Base-by-base conservation (phyloP, 495 filamentous ascomycete species). In the Annulohypoxylon bovei region DNA sequence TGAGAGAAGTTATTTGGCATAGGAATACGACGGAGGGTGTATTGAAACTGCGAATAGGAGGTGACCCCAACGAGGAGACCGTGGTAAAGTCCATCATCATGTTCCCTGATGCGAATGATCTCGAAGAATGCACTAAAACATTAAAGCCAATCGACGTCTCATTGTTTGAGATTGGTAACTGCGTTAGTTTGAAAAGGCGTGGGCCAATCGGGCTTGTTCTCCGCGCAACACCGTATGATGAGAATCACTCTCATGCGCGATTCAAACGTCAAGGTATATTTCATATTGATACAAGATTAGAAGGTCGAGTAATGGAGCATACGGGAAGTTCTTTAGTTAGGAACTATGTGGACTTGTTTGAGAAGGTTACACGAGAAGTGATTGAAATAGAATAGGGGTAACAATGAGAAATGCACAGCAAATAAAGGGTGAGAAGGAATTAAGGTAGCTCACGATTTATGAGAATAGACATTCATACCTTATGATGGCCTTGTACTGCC, bases 181-280 rank as follows among this genome's bases (percentile, higher is more conserved):
- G 56, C 16, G 18, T 32, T 23, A 39, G 27, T 9, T 47, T 22
- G 3, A 60, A 60, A 28, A 60, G 16, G 8, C 39, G 23, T n/a
- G 56, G 56, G 8, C 40, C 40, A 8, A 2, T 60, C 16, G 40
- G 56, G 6, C 56, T 60, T 30, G 23, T 60, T n/a, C 56, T 60
- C 16, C 56, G 18, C 4, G 40, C 40, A 20, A 23, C 12, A 9
- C 56, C 56, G n/a, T 32, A 20, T 11, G 56, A 33, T 12, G 4
- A 25, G 11, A 23, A 14, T 33, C 40, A 4, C 12, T 60, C 25
- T 32, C 18, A 1, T 23, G 8, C 16, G 16, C 56, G 56, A 23
- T 60, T 60, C 27, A 60, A 25, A 23, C 40, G 40, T 47, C 11
- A 47, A 14, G 56, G 56, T 60, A 6, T 60, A n/a, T 60, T 60